Conservation (phyloP, 371 early-diverging fungal genomes). For the Haplosporangium sp. region DNA sequence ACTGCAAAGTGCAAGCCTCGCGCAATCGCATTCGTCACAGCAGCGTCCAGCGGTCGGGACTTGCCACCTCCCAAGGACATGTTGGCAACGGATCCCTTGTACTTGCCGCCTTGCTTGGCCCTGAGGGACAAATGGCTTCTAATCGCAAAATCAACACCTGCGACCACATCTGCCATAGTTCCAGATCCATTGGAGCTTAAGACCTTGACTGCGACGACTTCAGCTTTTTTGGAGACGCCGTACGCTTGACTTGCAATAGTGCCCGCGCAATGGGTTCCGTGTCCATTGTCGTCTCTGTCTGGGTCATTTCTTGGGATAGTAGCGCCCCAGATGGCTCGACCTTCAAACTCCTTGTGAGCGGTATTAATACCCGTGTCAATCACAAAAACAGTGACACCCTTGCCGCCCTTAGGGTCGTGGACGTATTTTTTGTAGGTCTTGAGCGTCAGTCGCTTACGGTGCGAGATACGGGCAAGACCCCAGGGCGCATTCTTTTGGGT, state of each 20-base stretch:
- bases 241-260: conserved; percentile 88
- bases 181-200: conserved; percentile 90
- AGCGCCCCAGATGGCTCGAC: conserved; percentile 89
- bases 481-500: conserved; percentile 87
- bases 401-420: conserved; percentile 80
- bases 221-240: conserved; percentile 94
- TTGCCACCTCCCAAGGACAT: conserved; percentile 96
- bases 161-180: conserved; percentile 82
- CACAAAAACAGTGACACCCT: conserved; percentile 89
- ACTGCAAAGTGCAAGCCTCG: conserved; percentile 94
- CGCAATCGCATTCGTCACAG: conserved; percentile 83
- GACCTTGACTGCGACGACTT: conserved; percentile 95
- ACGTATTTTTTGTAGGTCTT: conserved; percentile 75
- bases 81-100: conserved; percentile 90
- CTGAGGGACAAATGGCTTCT: conserved; percentile 61
- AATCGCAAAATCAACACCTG: conserved; percentile 81
- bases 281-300: conserved; percentile 88
- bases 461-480: conserved; percentile 92
- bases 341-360: conserved; percentile 88
- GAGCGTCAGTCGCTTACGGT: conserved; percentile 70
- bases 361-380: conserved; percentile 93
- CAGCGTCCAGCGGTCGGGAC: conserved; percentile 85
- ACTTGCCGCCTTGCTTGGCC: conserved; percentile 61
- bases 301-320: conserved; percentile 80
- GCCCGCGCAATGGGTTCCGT: conserved; percentile 97